Evolutionary conservation across 805 yeast genomes (phyloP), one percentile per base, ranked within the genome.

Genomic region (Yarrowia yakushimensis): DNA sequence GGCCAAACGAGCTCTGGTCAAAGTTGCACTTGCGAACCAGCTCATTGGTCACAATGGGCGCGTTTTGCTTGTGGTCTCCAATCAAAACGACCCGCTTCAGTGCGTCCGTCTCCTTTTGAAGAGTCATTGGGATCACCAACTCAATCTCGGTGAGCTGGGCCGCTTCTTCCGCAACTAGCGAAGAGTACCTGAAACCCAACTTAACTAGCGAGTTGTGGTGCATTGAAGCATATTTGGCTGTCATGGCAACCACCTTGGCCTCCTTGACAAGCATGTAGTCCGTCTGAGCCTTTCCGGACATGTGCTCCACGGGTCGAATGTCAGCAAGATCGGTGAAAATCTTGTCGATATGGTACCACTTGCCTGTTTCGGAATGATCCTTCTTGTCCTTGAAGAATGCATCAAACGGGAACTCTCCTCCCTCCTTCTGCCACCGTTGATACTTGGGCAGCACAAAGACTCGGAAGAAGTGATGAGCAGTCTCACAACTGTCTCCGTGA

Each of bases 401-500:
- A 6, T 55, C 22, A 9, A 55, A 55, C 12, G 61, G 61, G 25
- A 55, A 55, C 28, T 39, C 48, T 25, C 59, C 59, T 1, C 59
- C 59, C 2, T 52, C 43, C 59, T 52, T 36, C 33, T 52, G 36
- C 59, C 59, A 52, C 25, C 25, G 7, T 15, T 52, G 17, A 11
- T 55, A 55, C 27, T 43, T 45, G 43, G 41, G 42, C 15, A 42
- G 28, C 6, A 78, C 64, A 34, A 71, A 66, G 6, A 67, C 66
- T 9, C 63, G 64, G 65, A 63, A 76, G 60, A 79, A 77, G 23
- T 66, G 68, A 6, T 57, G 63, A 0, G 81, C 78, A 3, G 79
- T 71, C n/a, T 71, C 73, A 13, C 75, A 67, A 30, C 77, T 74
- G 42, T 73, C 74, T 2, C 77, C 79, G 67, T 74, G 75, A 0